Base-by-base conservation (phyloP, 352 stramenopile genomes). In the Aphanomyces invadans region DNA sequence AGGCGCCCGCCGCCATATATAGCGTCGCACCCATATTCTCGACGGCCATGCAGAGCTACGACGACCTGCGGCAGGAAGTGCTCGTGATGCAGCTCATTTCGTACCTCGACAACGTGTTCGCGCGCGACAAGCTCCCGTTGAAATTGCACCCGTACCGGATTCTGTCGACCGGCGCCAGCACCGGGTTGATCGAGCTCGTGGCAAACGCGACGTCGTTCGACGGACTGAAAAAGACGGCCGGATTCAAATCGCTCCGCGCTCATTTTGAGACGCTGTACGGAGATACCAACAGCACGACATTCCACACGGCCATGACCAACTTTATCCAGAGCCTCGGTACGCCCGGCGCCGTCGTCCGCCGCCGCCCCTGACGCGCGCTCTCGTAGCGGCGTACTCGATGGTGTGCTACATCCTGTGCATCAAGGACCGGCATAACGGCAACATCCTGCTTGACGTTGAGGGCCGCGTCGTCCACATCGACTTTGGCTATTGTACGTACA, bases 371-470 rank as follows among this genome's bases (percentile, higher is more conserved):
- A n/a, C n/a, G n/a, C n/a, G n/a, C n/a, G n/a, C n/a, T n/a, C n/a
- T 87, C 78, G 56, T 91, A 80, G 97, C 95, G 23, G 97, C 89
- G 39, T 99, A 99, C 76, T 98, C 92, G 26, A 88, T 99, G 31
- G 90, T 99, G 29, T 97, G 87, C 65, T 99, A 99, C 75, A 85
- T 99, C 33, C 78, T 99, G 17, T 90, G 92, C 15, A 88, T 99
- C 72, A 99, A 99, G 71, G 97, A 99, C 75, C 86, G 96, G 5
- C 97, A 99, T 83, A 99, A 99, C 73, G 97, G 96, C 44, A 99
- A 99, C 74, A 98, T 99, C 64, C 96, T 99, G 85, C 92, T 99
- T 54, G 96, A 99, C 71, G 92, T 90, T 15, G 81, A 96, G 66
- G 96, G 97, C 4, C 95, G 97, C 70, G 77, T 99, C 26, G 88